Conservation (phyloP, 139 green algal genomes). For the Spirogloea muscicola region DNA sequence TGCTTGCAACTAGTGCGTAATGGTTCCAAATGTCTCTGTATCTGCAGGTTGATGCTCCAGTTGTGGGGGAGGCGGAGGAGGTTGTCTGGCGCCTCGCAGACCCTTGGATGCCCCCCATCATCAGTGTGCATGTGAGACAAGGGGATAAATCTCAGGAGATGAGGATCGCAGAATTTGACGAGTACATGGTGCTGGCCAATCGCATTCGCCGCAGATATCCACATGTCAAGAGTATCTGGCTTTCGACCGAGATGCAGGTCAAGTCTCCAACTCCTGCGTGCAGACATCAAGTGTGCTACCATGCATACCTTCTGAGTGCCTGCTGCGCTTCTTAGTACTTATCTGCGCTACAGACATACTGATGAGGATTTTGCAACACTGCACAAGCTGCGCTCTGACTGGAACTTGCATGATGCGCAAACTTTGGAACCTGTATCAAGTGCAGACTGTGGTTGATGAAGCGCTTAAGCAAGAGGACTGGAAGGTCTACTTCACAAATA, state of each 20-base stretch:
- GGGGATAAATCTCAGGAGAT: constrained; percentile 17
- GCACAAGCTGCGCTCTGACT: too few species aligned
- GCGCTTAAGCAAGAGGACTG: not conserved
- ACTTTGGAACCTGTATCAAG: too few species aligned
- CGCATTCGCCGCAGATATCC: not conserved
- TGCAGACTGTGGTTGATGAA: not conserved
- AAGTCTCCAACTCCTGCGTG: too few species aligned
- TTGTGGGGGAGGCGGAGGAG: not conserved
- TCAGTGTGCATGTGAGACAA: constrained; percentile 8
- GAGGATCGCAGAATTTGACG: not conserved
- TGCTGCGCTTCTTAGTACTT: too few species aligned
- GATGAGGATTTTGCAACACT: too few species aligned
- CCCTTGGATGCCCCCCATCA: not conserved
- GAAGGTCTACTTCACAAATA: not conserved
- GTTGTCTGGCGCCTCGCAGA: not conserved
- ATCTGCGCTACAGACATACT: too few species aligned
- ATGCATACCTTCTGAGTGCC: too few species aligned
- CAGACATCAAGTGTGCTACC: too few species aligned
- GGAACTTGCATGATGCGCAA: too few species aligned
- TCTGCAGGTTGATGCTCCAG: too few species aligned
- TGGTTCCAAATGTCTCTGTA: too few species aligned
- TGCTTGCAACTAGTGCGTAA: too few species aligned
- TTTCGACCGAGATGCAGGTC: constrained; percentile 27
- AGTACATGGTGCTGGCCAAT: constrained; percentile 11
- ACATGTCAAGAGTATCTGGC: constrained; percentile 13